These are phyloP conservation scores for Amphichorda felina DNA, from an alignment of 2,329 filamentous ascomycete genomes.

Conservation along the genomic window DNA sequence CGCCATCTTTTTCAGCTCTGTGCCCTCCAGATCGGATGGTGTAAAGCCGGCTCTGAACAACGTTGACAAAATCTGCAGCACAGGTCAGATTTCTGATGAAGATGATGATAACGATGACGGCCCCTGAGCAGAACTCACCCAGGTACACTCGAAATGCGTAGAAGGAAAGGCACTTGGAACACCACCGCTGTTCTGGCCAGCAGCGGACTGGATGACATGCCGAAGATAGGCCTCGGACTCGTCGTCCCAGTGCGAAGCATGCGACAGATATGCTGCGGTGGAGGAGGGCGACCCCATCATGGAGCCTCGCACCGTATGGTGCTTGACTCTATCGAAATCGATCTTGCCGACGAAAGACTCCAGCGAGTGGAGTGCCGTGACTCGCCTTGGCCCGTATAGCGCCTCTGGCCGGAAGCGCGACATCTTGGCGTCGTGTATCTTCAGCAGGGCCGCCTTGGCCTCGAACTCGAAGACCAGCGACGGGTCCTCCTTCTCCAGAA, in stretches of 20 bases:
- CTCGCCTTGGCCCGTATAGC: not conserved
- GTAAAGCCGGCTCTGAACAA: slow-evolving; percentile 3
- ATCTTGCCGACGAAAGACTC: slow-evolving; percentile 8
- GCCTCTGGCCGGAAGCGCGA: not conserved
- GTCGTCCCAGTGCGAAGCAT: slow-evolving; percentile 6
- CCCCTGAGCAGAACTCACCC: not conserved
- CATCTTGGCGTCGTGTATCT: slow-evolving; percentile 2
- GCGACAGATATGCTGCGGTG: slow-evolving; percentile 10
- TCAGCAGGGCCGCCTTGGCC: not conserved
- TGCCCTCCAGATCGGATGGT: slow-evolving; percentile 1
- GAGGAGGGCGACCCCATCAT: slow-evolving; percentile 8
- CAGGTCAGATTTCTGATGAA: too few relatives aligned
- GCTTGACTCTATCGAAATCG: too few relatives aligned
- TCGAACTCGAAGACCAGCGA: slow-evolving; percentile 5
- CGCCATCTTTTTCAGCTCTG: slow-evolving; percentile 1
- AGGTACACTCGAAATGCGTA: slow-evolving; percentile 7
- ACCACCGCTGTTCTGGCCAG: slow-evolving; percentile 3
- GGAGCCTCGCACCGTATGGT: too few relatives aligned
- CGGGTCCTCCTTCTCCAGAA: slow-evolving; percentile 2
- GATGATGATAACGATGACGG: too few relatives aligned
- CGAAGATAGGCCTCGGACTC: slow-evolving; percentile 8
- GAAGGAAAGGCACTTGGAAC: slow-evolving; percentile 7
- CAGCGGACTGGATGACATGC: slow-evolving; percentile 3
- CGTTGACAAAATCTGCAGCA: slow-evolving; percentile 2
- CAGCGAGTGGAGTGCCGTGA: slow-evolving; percentile 6